These are phyloP conservation scores for Diaporthe ilicicola DNA, from an alignment of 2,329 filamentous ascomycete species.

Conservation along the genomic window DNA sequence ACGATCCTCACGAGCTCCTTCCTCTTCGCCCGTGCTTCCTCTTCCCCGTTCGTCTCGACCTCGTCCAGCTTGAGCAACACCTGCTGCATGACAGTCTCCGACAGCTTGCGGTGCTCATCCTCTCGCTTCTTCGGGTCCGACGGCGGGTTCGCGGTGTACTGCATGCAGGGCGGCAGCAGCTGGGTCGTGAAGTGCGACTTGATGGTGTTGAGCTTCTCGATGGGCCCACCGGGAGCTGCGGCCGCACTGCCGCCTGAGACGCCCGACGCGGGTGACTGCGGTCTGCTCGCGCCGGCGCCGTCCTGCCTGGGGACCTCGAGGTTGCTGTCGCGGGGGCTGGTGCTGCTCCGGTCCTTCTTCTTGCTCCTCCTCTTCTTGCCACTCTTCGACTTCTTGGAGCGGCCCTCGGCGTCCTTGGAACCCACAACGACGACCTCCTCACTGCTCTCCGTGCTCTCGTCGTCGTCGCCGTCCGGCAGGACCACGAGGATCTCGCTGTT, in stretches of 20 bases:
- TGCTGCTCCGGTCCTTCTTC: constrained; percentile 54
- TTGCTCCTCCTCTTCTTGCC: constrained; percentile 48
- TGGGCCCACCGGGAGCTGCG: constrained; percentile 50
- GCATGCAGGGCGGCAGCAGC: constrained; percentile 70
- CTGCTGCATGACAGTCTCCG: constrained; percentile 79
- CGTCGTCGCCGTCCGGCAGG: constrained; percentile 60
- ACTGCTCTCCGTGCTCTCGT: constrained; percentile 47
- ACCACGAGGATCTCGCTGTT: constrained; percentile 69
- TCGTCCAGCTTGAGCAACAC: constrained; percentile 80
- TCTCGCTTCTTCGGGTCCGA: constrained; percentile 71
- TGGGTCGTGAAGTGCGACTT: constrained; percentile 69
- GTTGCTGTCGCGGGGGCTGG: constrained; percentile 55
- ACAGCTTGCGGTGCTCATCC: constrained; percentile 78
- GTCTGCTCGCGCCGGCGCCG: constrained; percentile 44
- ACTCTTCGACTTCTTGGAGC: constrained; percentile 49
- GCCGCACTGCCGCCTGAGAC: constrained; percentile 38
- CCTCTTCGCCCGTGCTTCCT: constrained; percentile 69
- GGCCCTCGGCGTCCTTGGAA: constrained; percentile 56
- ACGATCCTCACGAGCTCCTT: constrained; percentile 79
- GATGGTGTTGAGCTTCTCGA: constrained; percentile 74
- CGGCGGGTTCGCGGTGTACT: constrained; percentile 71
- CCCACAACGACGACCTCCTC: constrained; percentile 54
- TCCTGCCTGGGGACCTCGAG: constrained; percentile 45
- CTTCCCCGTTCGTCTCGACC: constrained; percentile 76
- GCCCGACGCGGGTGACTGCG: constrained; percentile 48